phyloP scores from a whole-genome alignment of 202 grass and related monocot genomes.

The Sporobolus alterniflorus region DNA sequence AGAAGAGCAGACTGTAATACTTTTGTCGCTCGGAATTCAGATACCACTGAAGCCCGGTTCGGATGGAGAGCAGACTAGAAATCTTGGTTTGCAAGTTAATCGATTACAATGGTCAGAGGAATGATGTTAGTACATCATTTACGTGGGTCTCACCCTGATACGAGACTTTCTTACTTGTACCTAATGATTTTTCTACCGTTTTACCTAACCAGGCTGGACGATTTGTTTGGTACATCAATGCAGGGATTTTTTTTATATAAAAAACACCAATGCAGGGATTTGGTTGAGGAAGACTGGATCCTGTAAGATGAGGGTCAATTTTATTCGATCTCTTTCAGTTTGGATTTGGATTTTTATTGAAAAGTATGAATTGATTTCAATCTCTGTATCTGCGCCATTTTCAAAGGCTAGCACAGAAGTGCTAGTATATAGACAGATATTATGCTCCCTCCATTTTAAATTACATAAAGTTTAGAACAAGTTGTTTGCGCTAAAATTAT shows the following conservation, averaged over 20 bases:
- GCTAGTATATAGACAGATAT: neutral
- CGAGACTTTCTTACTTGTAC: neutral
- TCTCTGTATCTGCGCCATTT: too few relatives aligned
- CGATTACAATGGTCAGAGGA: neutral
- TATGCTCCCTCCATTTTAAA: neutral
- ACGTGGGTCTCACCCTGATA: neutral
- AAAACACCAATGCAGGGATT: neutral
- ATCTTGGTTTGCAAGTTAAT: conserved; percentile 27
- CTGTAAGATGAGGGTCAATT: neutral
- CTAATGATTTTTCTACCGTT: neutral
- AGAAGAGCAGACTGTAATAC: neutral
- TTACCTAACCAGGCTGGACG: neutral
- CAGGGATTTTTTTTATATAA: too few relatives aligned
- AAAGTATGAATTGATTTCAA: conserved; percentile 16
- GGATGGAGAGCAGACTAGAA: neutral
- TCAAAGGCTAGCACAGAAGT: neutral
- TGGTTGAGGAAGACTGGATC: neutral
- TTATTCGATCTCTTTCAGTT: conserved; percentile 25
- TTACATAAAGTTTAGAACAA: neutral
- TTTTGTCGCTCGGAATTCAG: neutral
- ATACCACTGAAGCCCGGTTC: neutral
- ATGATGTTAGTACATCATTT: neutral
- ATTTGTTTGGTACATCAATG: neutral
- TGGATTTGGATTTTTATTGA: neutral
- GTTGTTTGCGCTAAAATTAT: neutral